A percentile compares a stretch with the other conserved stretches of the same genome.
Conservation (phyloP, 768 basidiomycete species). For the Melanogaster broomeanus region DNA sequence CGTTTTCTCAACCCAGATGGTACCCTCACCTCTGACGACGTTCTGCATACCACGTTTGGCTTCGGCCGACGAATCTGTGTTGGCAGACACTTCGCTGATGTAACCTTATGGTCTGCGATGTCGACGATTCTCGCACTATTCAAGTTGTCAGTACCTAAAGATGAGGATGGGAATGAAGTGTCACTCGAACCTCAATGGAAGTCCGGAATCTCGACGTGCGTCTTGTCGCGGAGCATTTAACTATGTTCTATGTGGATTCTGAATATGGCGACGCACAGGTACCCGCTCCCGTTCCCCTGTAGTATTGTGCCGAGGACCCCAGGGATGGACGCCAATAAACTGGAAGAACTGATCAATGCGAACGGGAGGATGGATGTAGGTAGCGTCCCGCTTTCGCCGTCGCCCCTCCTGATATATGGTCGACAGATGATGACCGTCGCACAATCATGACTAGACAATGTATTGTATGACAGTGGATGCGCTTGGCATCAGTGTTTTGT, state of each 20-base stretch:
- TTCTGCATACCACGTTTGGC: constrained; percentile 16
- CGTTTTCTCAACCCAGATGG: constrained; percentile 34
- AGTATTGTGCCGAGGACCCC: constrained; percentile 11
- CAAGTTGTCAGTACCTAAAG: constrained; percentile 9
- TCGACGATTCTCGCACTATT: constrained; percentile 19
- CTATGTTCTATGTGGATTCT: too few species aligned
- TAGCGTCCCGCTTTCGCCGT: too few species aligned
- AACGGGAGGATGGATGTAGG: neutral
- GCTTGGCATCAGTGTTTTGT: too few species aligned
- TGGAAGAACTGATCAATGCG: constrained; percentile 11
- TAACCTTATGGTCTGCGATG: constrained; percentile 14
- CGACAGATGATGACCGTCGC: too few species aligned
- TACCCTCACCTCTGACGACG: constrained; percentile 11
- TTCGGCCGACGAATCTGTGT: constrained; percentile 24
- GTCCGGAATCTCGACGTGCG: constrained; percentile 14
- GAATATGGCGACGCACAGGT: constrained; percentile 1
- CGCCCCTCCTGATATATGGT: too few species aligned
- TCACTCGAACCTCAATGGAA: constrained; percentile 11
- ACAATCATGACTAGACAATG: too few species aligned
- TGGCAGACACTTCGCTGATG: constrained; percentile 17
- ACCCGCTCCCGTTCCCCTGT: constrained; percentile 15
- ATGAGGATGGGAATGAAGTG: constrained; percentile 12
- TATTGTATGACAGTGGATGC: too few species aligned
- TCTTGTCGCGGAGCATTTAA: neutral
- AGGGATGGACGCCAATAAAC: constrained; percentile 4